Conservation (phyloP, 2,329 filamentous ascomycete species). For the Colletotrichum orchidophilum region DNA sequence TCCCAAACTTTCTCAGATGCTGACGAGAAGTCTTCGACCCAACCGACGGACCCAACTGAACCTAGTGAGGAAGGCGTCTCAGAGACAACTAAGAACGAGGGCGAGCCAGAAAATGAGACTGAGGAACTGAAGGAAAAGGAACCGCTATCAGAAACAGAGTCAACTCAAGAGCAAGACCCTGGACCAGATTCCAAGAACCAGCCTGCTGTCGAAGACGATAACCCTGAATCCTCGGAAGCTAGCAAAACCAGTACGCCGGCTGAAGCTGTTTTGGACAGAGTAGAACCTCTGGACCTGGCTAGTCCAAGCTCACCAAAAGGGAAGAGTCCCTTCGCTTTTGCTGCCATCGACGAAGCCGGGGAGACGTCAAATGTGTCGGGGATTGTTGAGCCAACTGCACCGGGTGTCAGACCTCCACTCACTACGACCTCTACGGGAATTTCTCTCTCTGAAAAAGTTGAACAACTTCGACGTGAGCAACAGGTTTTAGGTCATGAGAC, state of each 20-base stretch:
- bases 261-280: slow-evolving; percentile 53
- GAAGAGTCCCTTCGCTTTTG: slow-evolving; percentile 32
- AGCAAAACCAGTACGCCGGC: slow-evolving; percentile 42
- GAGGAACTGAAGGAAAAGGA: slow-evolving; percentile 1
- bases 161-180: not conserved
- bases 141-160: not conserved
- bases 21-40: slow-evolving; percentile 55
- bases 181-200: slow-evolving; percentile 7
- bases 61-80: slow-evolving; percentile 43
- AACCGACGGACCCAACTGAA: slow-evolving; percentile 51
- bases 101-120: slow-evolving; percentile 3
- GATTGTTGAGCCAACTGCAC: slow-evolving; percentile 1
- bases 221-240: slow-evolving; percentile 39
- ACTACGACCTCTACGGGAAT: slow-evolving; percentile 29
- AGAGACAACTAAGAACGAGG: slow-evolving; percentile 37
- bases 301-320: slow-evolving; percentile 46
- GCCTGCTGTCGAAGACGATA: slow-evolving; percentile 31
- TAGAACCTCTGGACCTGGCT: slow-evolving; percentile 62
- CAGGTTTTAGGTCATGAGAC: slow-evolving; percentile 46
- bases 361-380: not conserved
- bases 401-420: slow-evolving; percentile 10
- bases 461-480: slow-evolving; percentile 62
- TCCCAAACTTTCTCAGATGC: slow-evolving; percentile 57
- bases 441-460: slow-evolving; percentile 56
- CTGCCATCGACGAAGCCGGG: slow-evolving; percentile 19